These are phyloP conservation scores for Catharanthus roseus DNA, from an alignment of 257 asterid genomes.

Conservation along the genomic window DNA sequence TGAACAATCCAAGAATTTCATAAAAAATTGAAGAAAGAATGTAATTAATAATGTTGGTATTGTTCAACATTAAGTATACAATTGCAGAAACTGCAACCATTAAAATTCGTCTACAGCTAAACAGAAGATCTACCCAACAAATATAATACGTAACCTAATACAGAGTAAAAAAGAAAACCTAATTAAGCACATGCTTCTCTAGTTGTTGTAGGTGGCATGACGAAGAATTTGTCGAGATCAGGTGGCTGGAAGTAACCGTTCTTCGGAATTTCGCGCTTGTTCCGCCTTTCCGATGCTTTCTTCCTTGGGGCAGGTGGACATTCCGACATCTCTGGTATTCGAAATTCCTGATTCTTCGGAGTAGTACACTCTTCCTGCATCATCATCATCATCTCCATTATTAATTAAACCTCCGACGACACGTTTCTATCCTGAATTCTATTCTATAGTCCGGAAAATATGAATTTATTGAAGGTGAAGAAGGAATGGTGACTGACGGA, in stretches of 20 bases:
- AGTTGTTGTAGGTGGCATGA: conserved; percentile 14
- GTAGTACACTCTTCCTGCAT: conserved; percentile 60
- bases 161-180: background rate
- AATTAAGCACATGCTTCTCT: conserved; percentile 26
- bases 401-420: no score
- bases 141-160: background rate
- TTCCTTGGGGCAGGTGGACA: conserved; percentile 75
- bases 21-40: background rate
- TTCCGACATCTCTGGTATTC: conserved; percentile 39
- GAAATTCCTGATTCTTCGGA: conserved; percentile 46
- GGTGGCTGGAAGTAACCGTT: conserved; percentile 47
- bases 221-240: conserved; percentile 48
- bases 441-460: no score
- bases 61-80: background rate
- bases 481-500: no score
- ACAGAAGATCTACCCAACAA: background rate
- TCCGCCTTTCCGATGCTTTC: conserved; percentile 21
- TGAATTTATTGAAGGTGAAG: no score
- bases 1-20: background rate
- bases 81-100: background rate
- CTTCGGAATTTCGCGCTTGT: conserved; percentile 28
- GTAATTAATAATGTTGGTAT: background rate
- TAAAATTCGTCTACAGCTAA: background rate
- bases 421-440: no score
- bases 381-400: conserved; percentile 25